Percentiles rank a stretch among this genome's conserved stretches.
Evolutionary conservation across 306 rosid species (phyloP).

Genomic region (Citrullus amarus): DNA sequence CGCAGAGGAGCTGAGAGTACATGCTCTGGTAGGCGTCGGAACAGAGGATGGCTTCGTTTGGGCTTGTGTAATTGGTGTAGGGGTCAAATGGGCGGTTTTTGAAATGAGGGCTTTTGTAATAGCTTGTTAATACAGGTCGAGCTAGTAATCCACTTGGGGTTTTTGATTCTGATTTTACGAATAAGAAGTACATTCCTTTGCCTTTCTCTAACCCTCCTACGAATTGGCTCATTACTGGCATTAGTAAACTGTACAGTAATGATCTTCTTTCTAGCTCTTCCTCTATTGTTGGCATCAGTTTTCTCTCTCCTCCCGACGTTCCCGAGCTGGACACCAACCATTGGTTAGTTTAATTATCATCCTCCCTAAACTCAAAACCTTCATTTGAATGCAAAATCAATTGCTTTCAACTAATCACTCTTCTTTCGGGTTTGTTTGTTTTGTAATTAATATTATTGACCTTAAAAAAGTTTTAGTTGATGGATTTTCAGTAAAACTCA

Average conservation of each 20-base stretch:
- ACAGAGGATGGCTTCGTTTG: constrained; percentile 68
- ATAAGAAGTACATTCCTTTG: constrained; percentile 89
- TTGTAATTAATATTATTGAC: too few relatives aligned
- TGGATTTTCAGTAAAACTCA: too few relatives aligned
- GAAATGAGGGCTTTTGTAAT: constrained; percentile 69
- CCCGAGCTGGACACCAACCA: constrained; percentile 43
- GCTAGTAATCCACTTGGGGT: constrained; percentile 69
- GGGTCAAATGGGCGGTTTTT: constrained; percentile 55
- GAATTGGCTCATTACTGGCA: constrained; percentile 78
- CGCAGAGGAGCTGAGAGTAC: constrained; percentile 78
- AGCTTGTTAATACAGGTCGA: constrained; percentile 71
- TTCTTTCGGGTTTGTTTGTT: too few relatives aligned
- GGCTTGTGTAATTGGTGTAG: constrained; percentile 77
- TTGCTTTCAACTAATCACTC: too few relatives aligned
- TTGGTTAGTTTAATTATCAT: too few relatives aligned
- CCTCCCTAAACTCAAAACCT: too few relatives aligned
- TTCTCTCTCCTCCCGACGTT: constrained; percentile 90
- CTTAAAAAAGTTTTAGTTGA: too few relatives aligned
- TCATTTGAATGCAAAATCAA: too few relatives aligned
- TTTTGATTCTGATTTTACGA: constrained; percentile 64
- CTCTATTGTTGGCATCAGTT: constrained; percentile 76
- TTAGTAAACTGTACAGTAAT: constrained; percentile 42
- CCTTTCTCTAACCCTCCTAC: constrained; percentile 55
- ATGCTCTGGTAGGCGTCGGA: constrained; percentile 83
- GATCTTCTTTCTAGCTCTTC: constrained; percentile 57